These are phyloP conservation scores for Taphrina flavorubra DNA, from an alignment of 1,139 yeast species.

Conservation along the genomic window DNA sequence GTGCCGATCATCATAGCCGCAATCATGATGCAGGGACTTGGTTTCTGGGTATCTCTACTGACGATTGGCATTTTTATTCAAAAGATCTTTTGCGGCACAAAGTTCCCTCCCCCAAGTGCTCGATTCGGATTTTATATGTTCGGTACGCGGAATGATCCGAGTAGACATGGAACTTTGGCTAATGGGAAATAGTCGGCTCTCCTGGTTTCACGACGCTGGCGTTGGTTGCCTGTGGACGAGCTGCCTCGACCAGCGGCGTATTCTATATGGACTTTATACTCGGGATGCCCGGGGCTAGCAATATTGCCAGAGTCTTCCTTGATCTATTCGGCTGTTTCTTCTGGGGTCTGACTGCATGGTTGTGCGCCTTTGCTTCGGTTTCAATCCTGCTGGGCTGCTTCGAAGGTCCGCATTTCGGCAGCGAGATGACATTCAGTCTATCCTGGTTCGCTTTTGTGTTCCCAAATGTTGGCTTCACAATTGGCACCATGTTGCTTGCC, in stretches of 20 bases:
- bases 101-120: constrained; percentile 17
- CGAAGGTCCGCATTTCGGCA: constrained; percentile 16
- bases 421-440: constrained; percentile 20
- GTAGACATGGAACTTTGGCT: neutral
- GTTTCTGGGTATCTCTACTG: constrained; percentile 35
- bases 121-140: constrained; percentile 37
- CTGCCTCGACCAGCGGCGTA: constrained; percentile 24
- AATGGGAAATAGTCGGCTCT: constrained; percentile 14
- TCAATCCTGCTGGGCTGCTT: constrained; percentile 28
- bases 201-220: constrained; percentile 39
- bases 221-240: constrained; percentile 27
- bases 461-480: constrained; percentile 39
- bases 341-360: constrained; percentile 39
- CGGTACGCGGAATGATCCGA: neutral
- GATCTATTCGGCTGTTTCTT: constrained; percentile 28
- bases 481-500: constrained; percentile 28
- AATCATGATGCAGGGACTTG: constrained; percentile 40
- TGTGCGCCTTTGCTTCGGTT: constrained; percentile 19
- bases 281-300: neutral
- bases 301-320: constrained; percentile 17
- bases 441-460: constrained; percentile 40
- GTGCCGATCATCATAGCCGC: constrained; percentile 33
- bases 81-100: constrained; percentile 15
- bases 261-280: constrained; percentile 22
- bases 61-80: constrained; percentile 13